phyloP scores from a whole-genome alignment of 208 protist genomes.

The Leishmania turanica region DNA sequence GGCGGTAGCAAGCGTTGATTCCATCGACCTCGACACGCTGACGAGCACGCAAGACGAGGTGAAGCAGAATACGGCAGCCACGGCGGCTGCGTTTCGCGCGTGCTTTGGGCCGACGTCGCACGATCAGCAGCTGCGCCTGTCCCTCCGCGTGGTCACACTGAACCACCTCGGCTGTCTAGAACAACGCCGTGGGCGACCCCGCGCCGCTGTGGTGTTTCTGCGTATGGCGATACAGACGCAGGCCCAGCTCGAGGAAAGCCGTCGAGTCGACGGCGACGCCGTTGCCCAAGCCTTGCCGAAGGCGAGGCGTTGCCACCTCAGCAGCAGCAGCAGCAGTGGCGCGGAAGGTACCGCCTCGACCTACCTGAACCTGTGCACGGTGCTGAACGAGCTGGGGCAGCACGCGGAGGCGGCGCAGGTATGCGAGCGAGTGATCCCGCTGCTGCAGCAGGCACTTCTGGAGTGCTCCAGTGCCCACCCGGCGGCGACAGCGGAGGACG shows the following conservation, averaged over 20 bases:
- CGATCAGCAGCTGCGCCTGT: conserved; percentile 44
- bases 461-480: conserved; percentile 20
- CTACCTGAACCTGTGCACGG: conserved; percentile 87
- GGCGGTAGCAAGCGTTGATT: neutral
- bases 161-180: conserved; percentile 93
- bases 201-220: conserved; percentile 64
- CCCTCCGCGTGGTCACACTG: conserved; percentile 78
- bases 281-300: neutral
- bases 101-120: conserved; percentile 18
- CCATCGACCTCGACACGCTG: conserved; percentile 3
- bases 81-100: conserved; percentile 23
- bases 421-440: conserved; percentile 63
- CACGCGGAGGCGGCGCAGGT: conserved; percentile 79
- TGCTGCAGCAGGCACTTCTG: conserved; percentile 60
- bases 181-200: conserved; percentile 61
- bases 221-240: conserved; percentile 68
- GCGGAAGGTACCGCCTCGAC: conserved; percentile 49
- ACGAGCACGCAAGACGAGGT: neutral
- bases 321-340: neutral
- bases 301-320: neutral
- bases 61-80: conserved; percentile 2
- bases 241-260: conserved; percentile 38
- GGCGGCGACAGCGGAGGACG: neutral
- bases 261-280: conserved; percentile 4
- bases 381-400: conserved; percentile 71